These are phyloP conservation scores for Paracamarosporium sp. DNA, from an alignment of 2,329 filamentous ascomycete genomes.

Conservation along the genomic window DNA sequence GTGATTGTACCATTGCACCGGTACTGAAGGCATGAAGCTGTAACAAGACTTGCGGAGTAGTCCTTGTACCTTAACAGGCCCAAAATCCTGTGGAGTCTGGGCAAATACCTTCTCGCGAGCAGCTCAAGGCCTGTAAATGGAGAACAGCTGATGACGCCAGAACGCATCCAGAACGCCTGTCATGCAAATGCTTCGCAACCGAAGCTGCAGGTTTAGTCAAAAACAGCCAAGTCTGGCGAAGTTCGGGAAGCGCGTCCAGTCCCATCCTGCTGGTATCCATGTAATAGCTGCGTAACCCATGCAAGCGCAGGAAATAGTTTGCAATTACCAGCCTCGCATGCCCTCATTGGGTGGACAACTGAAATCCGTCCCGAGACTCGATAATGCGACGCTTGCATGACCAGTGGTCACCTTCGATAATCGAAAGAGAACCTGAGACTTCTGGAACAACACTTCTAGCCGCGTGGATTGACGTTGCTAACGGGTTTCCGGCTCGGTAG, in stretches of 20 bases:
- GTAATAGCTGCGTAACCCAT: background rate
- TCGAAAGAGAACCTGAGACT: background rate
- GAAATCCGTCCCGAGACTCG: background rate
- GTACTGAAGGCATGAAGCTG: background rate
- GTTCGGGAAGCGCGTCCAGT: background rate
- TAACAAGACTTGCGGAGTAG: background rate
- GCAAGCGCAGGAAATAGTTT: background rate
- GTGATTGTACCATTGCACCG: background rate
- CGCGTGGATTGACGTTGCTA: background rate
- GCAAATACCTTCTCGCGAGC: background rate
- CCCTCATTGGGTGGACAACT: background rate
- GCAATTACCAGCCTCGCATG: background rate
- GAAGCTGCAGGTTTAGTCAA: background rate
- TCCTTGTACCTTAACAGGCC: background rate
- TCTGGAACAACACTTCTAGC: background rate
- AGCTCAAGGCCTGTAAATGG: background rate
- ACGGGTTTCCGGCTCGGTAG: background rate
- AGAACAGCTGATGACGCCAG: background rate
- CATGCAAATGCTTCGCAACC: background rate
- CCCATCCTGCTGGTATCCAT: background rate
- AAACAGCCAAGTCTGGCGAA: background rate
- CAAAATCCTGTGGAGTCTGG: background rate
- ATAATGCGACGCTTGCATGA: background rate
- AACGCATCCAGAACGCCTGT: background rate
- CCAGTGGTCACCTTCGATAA: background rate